Evolutionary conservation across 441 rosid genomes (phyloP), one percentile per base, ranked within the genome.

Genomic region (Gossypium davidsonii): DNA sequence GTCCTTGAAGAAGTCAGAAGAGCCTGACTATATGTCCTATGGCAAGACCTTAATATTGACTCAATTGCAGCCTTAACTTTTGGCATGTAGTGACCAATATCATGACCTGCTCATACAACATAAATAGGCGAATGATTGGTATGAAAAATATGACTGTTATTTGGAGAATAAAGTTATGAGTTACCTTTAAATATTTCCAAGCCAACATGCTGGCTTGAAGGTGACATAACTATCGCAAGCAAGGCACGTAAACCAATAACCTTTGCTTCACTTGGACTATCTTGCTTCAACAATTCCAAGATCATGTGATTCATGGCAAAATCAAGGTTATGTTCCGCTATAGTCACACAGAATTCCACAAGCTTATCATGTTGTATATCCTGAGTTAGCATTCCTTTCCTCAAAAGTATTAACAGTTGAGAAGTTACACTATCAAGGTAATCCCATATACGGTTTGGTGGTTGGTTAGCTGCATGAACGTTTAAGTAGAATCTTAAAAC

Each of bases 241-340:
- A 96, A 88, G 85, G 99, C 91, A 67, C 97, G 96, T 31, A 96
- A 94, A 71, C 97, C 99, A 78, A 96, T 91, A 73, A 96, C 97
- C 83, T 93, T 96, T 59, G 98, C 98, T 79, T 96, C 99, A 79
- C 97, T 96, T 59, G 84, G 89, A 88, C 93, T 91, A 80, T 93
- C 98, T 84, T 93, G 99, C 82, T 93, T 96, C 77, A 96, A 86
- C 84, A 96, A 85, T 86, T 93, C 99, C 71, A 96, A 80, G 48
- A 96, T 83, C 99, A 96, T 96, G 80, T 93, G 99, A 79, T 96
- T 96, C 98, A 96, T 96, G 64, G 99, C 85, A 76, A 96, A 96
- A 86, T 96, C 99, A 83, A 93, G 98, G 87, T 96, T 93, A 87
- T 96, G 99, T 62, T 93, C 99, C 23, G 98, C 96, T 76, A 96